Evolutionary conservation across 176 grass and related monocot species (phyloP).

Genomic region (Raddia guianensis): DNA sequence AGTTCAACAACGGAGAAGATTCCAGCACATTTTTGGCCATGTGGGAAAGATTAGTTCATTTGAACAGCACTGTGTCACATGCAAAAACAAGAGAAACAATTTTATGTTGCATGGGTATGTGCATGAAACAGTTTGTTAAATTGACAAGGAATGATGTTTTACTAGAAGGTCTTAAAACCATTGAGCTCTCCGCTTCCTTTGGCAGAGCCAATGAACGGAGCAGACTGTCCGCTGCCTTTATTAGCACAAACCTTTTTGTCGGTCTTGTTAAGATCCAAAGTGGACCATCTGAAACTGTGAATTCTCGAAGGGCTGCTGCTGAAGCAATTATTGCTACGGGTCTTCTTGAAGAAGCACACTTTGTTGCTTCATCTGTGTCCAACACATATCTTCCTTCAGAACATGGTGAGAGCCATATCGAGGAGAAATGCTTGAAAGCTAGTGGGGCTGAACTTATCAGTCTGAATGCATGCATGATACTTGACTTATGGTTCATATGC

Average conservation of each 20-base stretch:
- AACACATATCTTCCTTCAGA: constrained; percentile 48
- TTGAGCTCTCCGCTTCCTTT: constrained; percentile 38
- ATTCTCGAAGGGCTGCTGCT: constrained; percentile 68
- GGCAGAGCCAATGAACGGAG: constrained; percentile 41
- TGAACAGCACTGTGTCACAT: constrained; percentile 63
- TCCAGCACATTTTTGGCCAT: constrained; percentile 54
- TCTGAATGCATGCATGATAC: constrained; percentile 68
- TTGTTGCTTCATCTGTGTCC: constrained; percentile 53
- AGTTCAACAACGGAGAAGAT: constrained; percentile 55
- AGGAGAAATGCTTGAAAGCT: constrained; percentile 47
- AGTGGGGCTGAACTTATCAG: constrained; percentile 51
- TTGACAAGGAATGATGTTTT: constrained; percentile 49
- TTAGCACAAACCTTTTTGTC: constrained; percentile 63
- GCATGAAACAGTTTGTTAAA: constrained; percentile 72
- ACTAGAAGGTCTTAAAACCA: constrained; percentile 32
- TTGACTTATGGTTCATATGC: constrained; percentile 87
- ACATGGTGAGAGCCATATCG: constrained; percentile 39
- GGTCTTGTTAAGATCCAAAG: constrained; percentile 68
- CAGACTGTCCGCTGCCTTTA: constrained; percentile 42
- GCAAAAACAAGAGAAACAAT: constrained; percentile 81
- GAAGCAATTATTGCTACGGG: constrained; percentile 83
- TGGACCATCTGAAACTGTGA: constrained; percentile 76
- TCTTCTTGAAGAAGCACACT: constrained; percentile 68
- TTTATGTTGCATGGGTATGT: constrained; percentile 90
- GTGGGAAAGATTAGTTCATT: constrained; percentile 84